Conservation (phyloP, 352 stramenopile genomes). For the Globisporangium nagaii region DNA sequence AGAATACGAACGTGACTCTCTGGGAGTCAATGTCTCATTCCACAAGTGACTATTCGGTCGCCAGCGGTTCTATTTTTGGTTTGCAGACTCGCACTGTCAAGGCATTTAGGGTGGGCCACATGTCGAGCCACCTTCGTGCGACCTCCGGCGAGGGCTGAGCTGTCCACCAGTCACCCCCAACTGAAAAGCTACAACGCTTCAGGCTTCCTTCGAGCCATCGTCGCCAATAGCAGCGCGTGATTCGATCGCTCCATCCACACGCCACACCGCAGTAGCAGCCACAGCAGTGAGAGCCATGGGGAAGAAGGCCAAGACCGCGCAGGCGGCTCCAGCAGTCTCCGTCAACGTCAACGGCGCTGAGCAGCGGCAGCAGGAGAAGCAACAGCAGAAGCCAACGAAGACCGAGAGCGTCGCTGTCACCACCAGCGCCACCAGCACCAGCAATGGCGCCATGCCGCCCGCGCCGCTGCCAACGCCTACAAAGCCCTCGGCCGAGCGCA, state of each 20-base stretch:
- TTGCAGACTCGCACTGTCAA: not conserved
- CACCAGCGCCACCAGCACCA: not conserved
- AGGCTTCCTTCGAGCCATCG: conserved; percentile 8
- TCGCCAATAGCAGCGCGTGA: not conserved
- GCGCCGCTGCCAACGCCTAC: not conserved
- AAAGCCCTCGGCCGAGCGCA: conserved; percentile 24
- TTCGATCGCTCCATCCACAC: not conserved
- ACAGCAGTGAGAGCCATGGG: conserved; percentile 2
- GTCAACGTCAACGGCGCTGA: not conserved
- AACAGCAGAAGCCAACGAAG: not conserved
- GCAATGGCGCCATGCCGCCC: not conserved
- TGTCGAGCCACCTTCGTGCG: not conserved
- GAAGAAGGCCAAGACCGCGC: conserved; percentile 12
- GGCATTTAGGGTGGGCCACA: not conserved
- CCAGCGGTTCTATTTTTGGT: too few relatives aligned
- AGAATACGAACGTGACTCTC: too few relatives aligned
- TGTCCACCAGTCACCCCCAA: conserved; percentile 11
- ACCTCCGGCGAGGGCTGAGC: conserved; percentile 1
- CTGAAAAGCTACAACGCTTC: conserved; percentile 14
- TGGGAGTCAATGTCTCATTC: too few relatives aligned
- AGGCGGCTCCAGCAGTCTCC: not conserved
- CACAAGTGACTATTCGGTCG: too few relatives aligned
- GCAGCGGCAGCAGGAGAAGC: not conserved
- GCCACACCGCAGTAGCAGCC: not conserved
- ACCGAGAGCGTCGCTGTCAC: not conserved